Evolutionary conservation across 768 basidiomycete species (phyloP).

Genomic region (Candolleomyces efflorescens): DNA sequence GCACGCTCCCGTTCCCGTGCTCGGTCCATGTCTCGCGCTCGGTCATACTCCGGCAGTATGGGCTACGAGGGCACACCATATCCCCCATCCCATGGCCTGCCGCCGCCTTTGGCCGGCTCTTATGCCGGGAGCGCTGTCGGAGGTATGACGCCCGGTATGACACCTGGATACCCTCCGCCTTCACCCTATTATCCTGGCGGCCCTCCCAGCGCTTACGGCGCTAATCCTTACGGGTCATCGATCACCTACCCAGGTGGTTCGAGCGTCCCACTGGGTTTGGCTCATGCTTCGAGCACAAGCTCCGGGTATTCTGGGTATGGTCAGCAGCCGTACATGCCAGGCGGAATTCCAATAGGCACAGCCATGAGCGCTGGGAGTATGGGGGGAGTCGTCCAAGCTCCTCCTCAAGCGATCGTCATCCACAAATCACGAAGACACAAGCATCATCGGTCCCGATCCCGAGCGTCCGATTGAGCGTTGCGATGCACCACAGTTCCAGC

Average conservation of each 20-base stretch:
- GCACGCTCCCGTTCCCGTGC: conserved; percentile 35
- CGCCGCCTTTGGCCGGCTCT: background rate
- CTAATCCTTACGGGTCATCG: background rate
- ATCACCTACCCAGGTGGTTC: conserved; percentile 8
- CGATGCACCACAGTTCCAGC: background rate
- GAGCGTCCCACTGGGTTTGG: conserved; percentile 6
- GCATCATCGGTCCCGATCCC: conserved; percentile 19
- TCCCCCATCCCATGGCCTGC: background rate
- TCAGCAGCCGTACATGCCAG: conserved; percentile 4
- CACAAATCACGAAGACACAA: conserved; percentile 23
- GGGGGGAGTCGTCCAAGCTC: background rate
- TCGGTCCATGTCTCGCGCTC: conserved; percentile 24
- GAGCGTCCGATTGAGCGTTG: background rate
- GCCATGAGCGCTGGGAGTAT: conserved; percentile 7
- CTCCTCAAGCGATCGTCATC: conserved; percentile 16
- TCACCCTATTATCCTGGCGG: background rate
- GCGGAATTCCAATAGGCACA: background rate
- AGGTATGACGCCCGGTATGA: background rate
- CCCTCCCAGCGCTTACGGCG: background rate
- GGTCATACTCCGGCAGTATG: conserved; percentile 19
- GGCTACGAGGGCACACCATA: conserved; percentile 3
- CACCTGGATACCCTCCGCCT: background rate
- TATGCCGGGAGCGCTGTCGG: conserved; percentile 1
- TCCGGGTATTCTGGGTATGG: conserved; percentile 13
- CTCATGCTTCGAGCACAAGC: conserved; percentile 2